Conservation (phyloP, 1,284 basidiomycete genomes). For the Heterobasidion irregulare region DNA sequence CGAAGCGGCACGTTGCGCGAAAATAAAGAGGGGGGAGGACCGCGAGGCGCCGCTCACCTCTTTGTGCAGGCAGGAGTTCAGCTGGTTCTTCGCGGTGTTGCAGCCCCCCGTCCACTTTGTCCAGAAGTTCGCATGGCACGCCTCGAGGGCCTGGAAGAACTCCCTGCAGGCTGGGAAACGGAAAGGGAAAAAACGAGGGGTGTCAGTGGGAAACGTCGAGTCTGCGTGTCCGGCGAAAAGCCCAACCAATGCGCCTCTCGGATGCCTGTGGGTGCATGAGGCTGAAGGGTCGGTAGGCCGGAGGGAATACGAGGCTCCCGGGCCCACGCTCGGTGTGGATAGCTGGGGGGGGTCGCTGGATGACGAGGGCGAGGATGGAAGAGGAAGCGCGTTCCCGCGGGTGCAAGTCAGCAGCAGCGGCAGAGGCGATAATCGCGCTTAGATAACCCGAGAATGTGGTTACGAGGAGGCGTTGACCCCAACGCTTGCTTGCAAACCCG, state of each 20-base stretch:
- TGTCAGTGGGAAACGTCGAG: background rate
- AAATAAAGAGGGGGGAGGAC: background rate
- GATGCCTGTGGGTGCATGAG: constrained; percentile 68
- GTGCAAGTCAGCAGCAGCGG: too few relatives aligned
- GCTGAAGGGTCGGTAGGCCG: background rate
- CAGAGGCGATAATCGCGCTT: too few relatives aligned
- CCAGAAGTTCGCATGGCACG: constrained; percentile 57
- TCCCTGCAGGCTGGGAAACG: constrained; percentile 52
- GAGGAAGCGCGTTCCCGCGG: too few relatives aligned
- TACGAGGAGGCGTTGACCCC: too few relatives aligned
- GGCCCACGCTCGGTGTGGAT: too few relatives aligned
- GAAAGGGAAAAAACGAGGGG: constrained; percentile 1
- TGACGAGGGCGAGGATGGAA: too few relatives aligned
- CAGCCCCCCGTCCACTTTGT: constrained; percentile 61
- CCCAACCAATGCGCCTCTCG: constrained; percentile 57
- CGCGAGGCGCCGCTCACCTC: constrained; percentile 46
- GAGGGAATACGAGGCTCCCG: too few relatives aligned
- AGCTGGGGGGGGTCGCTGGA: too few relatives aligned
- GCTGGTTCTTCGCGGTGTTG: constrained; percentile 61
- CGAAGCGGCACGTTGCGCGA: background rate
- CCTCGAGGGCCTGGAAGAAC: constrained; percentile 65
- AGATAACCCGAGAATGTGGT: too few relatives aligned
- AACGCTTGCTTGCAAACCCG: too few relatives aligned
- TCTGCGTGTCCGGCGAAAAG: background rate
- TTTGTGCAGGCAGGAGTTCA: constrained; percentile 68